Conservation (phyloP, 2,329 filamentous ascomycete genomes). For the Colletotrichum sp. region DNA sequence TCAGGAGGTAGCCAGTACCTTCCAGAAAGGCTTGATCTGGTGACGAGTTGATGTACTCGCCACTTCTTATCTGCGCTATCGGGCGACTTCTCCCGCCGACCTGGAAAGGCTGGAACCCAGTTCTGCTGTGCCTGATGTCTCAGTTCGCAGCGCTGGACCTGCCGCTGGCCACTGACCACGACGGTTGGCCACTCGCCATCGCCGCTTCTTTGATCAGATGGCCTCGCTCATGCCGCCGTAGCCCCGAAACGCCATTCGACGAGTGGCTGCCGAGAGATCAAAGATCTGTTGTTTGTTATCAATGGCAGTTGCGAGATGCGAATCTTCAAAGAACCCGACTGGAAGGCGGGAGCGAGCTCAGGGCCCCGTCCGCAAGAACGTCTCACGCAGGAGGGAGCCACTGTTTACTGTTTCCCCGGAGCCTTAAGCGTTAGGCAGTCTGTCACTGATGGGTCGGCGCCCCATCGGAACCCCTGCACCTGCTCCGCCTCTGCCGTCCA, state of each 20-base stretch:
- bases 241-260: neutral
- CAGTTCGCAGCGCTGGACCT: constrained; percentile 1
- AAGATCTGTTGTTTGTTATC: neutral
- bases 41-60: neutral
- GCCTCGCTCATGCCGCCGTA: constrained; percentile 12
- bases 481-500: constrained; percentile 1
- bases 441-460: constrained; percentile 12
- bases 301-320: neutral
- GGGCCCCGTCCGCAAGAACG: neutral
- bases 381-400: neutral
- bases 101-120: constrained; percentile 16
- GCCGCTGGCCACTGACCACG: neutral
- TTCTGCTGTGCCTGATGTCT: constrained; percentile 15
- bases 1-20: neutral
- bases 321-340: neutral
- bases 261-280: neutral
- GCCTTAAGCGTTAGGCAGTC: neutral
- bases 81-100: neutral
- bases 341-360: neutral
- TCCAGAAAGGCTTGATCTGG: rapidly evolving
- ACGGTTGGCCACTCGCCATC: constrained; percentile 12
- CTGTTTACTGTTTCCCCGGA: neutral
- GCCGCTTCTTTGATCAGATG: constrained; percentile 21
- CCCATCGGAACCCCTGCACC: neutral
- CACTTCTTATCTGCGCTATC: constrained; percentile 2